These are phyloP conservation scores for Leccinum aurantiacum DNA, from an alignment of 768 basidiomycete genomes.

Conservation along the genomic window DNA sequence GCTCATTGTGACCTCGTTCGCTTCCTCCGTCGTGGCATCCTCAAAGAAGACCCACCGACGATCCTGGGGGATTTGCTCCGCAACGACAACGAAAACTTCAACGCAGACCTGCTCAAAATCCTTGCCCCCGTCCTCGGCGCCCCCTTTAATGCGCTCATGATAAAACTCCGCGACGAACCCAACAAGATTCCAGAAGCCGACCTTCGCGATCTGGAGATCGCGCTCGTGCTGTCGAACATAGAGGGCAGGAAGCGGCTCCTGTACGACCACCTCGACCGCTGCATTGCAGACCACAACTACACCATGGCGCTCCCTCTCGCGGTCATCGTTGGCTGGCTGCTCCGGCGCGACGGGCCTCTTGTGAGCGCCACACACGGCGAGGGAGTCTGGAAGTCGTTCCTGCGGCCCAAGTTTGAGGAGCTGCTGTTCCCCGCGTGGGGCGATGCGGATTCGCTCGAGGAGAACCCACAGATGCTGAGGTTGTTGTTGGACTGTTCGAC, in stretches of 20 bases:
- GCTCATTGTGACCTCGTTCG: not conserved
- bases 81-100: not conserved
- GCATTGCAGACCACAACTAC: not conserved
- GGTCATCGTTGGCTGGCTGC: slow-evolving; percentile 6
- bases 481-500: slow-evolving; percentile 1
- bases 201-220: slow-evolving; percentile 8
- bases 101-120: not conserved
- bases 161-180: slow-evolving; percentile 4
- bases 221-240: not conserved
- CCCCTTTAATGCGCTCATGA: slow-evolving; percentile 1
- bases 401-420: slow-evolving; percentile 2
- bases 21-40: slow-evolving; percentile 6
- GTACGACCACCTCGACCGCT: slow-evolving; percentile 4
- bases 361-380: not conserved
- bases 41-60: slow-evolving; percentile 3
- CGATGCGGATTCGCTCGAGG: slow-evolving; percentile 4
- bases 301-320: slow-evolving; percentile 4
- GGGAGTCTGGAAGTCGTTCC: not conserved
- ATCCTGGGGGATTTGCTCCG: slow-evolving; percentile 5
- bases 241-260: not conserved
- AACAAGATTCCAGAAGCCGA: slow-evolving; percentile 7
- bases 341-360: slow-evolving; percentile 6
- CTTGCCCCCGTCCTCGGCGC: slow-evolving; percentile 5
- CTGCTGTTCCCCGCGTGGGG: slow-evolving; percentile 8
- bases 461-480: slow-evolving; percentile 7